Evolutionary conservation across 176 grass and related monocot genomes (phyloP).

Genomic region (Hsuehochloa calcarea): DNA sequence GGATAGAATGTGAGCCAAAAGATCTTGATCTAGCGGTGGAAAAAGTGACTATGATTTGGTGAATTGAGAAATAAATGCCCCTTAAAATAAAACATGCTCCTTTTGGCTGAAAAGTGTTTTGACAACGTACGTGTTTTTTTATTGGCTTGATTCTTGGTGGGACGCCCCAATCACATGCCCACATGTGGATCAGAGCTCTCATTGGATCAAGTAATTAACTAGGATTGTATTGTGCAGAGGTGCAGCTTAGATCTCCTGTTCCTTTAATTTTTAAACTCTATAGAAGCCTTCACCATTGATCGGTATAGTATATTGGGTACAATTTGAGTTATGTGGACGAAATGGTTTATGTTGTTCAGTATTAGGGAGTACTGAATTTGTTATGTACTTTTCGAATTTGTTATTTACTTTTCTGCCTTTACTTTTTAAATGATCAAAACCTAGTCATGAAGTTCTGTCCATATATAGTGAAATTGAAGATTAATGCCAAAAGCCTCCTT

Average conservation of each 20-base stretch:
- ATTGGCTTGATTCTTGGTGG: slow-evolving; percentile 36
- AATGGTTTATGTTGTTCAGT: background rate
- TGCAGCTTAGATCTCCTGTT: background rate
- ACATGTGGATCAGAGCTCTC: slow-evolving; percentile 45
- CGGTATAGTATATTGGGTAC: background rate
- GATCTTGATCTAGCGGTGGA: no score
- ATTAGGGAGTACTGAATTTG: background rate
- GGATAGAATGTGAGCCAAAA: no score
- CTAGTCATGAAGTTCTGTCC: background rate
- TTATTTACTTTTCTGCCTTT: background rate
- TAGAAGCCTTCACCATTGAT: background rate
- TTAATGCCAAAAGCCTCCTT: background rate
- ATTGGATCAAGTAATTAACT: slow-evolving; percentile 12
- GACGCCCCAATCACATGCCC: slow-evolving; percentile 33
- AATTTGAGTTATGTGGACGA: background rate
- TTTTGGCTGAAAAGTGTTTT: slow-evolving; percentile 9
- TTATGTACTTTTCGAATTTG: background rate
- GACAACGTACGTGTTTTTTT: slow-evolving; percentile 28
- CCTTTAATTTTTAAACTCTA: background rate
- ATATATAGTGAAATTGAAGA: background rate
- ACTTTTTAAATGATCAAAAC: background rate
- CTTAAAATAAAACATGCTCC: background rate
- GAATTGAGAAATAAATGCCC: no score
- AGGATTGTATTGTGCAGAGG: background rate
- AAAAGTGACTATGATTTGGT: no score